Evolutionary conservation across 176 grass and related monocot species (phyloP), one percentile per base, ranked within the genome.

Genomic region (Puccinellia tenuiflora): DNA sequence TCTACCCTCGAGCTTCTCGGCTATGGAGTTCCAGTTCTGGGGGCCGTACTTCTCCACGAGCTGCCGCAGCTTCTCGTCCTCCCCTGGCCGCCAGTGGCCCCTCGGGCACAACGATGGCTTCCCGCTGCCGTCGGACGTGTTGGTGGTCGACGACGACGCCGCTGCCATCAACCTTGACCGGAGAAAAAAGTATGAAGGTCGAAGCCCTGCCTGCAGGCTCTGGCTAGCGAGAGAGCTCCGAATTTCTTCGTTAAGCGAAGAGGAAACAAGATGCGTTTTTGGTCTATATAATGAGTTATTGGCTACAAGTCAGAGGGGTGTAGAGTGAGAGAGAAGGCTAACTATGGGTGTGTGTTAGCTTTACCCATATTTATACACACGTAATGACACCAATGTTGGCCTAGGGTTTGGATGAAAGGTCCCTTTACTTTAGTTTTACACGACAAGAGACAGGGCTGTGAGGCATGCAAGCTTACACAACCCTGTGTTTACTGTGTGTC

Each of bases 21-120:
- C 92, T 79, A 98, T 93, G 15, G 95, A 98, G 64, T 98, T 98
- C 95, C 95, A 98, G 76, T 98, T 98, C 86, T 95, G 95, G 0
- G 95, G 88, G 2, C 95, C 95, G 60, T 93, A 85, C 90, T 95
- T 83, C n/a, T 95, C 79, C 8, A 98, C 90, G 3, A 98, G 90
- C 86, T 86, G 79, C 52, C 83, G 83, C 16, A 98, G 79, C 82
- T 93, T 91, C 79, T 98, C 88, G 69, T 98, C 95, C 73, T 98
- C 95, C 43, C 90, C 79, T 11, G 92, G 92, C 28, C 92, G 74
- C 95, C 95, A 98, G 79, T 98, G 92, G 0, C 95, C 95, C 38
- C 95, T 88, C 30, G 86, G 92, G 74, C 95, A 98, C 15, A 48
- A 20, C 18, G 86, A 82, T 0, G 83, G 46, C 80, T 86, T 98